A percentile compares a stretch with the other conserved stretches of the same genome.
Evolutionary conservation across 371 early-diverging fungal species (phyloP).

Genomic region (Nosema bombycis): DNA sequence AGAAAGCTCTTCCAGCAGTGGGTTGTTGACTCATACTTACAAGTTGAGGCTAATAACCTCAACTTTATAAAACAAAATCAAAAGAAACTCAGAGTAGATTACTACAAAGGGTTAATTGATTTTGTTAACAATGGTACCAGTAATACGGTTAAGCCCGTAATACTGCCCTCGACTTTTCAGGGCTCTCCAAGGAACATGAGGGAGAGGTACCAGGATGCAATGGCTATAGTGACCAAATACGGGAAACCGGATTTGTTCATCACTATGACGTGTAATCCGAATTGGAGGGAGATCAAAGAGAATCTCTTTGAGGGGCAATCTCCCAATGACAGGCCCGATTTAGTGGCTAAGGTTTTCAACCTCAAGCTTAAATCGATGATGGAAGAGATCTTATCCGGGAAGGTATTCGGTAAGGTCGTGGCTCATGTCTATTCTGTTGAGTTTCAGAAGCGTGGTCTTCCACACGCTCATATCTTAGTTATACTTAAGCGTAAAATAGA

Average conservation of each 20-base stretch:
- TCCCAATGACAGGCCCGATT: neutral
- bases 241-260: neutral
- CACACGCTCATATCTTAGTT: neutral
- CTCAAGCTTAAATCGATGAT: neutral
- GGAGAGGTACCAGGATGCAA: neutral
- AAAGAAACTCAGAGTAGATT: neutral
- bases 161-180: neutral
- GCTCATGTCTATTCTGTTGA: neutral
- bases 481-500: neutral
- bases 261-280: neutral
- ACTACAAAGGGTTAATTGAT: neutral
- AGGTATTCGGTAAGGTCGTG: neutral
- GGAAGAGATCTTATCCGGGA: neutral
- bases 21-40: neutral
- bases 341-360: neutral
- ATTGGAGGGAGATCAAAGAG: neutral
- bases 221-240: neutral
- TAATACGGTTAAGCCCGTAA: neutral
- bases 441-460: neutral
- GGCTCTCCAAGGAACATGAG: neutral
- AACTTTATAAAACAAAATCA: neutral
- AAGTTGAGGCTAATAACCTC: neutral
- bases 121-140: neutral
- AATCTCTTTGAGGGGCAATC: slow-evolving; percentile 1
- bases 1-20: neutral